A percentile compares a stretch with the other conserved stretches of the same genome.
Evolutionary conservation across 345 rosid species (phyloP).

Genomic region (rapeseed (Brassica napus)): DNA sequence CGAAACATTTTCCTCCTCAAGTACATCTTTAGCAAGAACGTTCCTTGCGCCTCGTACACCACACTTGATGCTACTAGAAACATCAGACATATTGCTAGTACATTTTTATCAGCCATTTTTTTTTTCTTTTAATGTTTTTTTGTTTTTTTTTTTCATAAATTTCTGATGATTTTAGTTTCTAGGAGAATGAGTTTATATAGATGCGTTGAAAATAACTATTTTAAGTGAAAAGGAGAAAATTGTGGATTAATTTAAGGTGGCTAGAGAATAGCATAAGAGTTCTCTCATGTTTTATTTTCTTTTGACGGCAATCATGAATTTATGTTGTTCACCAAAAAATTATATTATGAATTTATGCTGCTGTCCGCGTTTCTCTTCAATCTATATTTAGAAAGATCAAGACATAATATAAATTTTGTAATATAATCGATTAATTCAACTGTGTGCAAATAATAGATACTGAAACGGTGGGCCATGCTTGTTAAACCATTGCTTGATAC

Average conservation of each 20-base stretch:
- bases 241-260: slow-evolving; percentile 24
- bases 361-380: slow-evolving; percentile 31
- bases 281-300: not conserved
- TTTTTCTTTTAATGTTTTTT: not conserved
- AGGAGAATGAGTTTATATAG: slow-evolving; percentile 22
- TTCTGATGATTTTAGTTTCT: not conserved
- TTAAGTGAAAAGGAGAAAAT: slow-evolving; percentile 18
- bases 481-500: slow-evolving; percentile 1
- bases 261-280: slow-evolving; percentile 10
- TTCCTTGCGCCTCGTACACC: slow-evolving; percentile 32
- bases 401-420: not conserved
- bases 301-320: not conserved
- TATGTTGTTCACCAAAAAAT: not conserved
- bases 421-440: not conserved
- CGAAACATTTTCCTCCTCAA: not conserved
- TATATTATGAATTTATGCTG: slow-evolving; percentile 2
- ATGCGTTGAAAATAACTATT: not conserved
- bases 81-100: slow-evolving; percentile 29
- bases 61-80: slow-evolving; percentile 32
- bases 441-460: not conserved
- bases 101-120: slow-evolving; percentile 25
- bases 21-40: slow-evolving; percentile 29
- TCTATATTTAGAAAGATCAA: slow-evolving; percentile 20
- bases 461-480: not conserved
- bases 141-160: not conserved